Evolutionary conservation across 2,329 filamentous ascomycete species (phyloP).

Genomic region (Aureobasidium musti): DNA sequence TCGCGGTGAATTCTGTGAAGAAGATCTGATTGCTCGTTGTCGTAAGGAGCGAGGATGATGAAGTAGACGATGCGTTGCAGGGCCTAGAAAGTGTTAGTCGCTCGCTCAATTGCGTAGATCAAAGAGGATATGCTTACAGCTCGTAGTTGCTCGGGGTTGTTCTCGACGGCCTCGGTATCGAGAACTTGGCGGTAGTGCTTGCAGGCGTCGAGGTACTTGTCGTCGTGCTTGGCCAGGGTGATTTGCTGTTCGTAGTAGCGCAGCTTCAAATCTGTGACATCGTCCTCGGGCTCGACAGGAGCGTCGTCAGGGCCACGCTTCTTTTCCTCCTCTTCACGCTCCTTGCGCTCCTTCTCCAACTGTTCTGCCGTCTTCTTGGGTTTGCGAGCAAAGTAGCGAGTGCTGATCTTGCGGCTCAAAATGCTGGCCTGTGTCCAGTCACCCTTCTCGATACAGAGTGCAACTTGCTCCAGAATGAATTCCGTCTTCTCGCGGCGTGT

Average conservation of each 20-base stretch:
- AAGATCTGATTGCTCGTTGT: conserved; percentile 98
- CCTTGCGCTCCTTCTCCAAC: conserved; percentile 86
- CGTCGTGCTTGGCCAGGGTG: conserved; percentile 89
- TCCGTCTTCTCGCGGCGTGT: conserved; percentile 96
- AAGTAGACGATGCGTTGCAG: conserved; percentile 97
- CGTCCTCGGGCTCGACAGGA: conserved; percentile 74
- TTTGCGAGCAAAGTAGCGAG: conserved; percentile 84
- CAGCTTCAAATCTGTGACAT: conserved; percentile 95
- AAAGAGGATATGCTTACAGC: conserved; percentile 61
- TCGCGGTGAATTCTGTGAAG: conserved; percentile 91
- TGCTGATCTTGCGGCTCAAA: conserved; percentile 95
- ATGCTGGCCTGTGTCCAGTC: conserved; percentile 97
- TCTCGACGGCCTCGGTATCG: conserved; percentile 92
- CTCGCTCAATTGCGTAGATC: conserved; percentile 30
- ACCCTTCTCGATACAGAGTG: conserved; percentile 88
- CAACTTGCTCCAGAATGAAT: conserved; percentile 94
- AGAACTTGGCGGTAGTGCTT: conserved; percentile 97
- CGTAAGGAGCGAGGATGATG: conserved; percentile 91
- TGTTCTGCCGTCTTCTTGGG: conserved; percentile 88
- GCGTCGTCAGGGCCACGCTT: conserved; percentile 75
- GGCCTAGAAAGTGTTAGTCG: conserved; percentile 55
- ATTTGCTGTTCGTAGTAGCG: conserved; percentile 98
- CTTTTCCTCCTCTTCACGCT: conserved; percentile 79
- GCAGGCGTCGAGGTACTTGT: conserved; percentile 96
- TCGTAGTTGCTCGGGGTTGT: conserved; percentile 80